A percentile compares a stretch with the other conserved stretches of the same genome.
These are phyloP conservation scores for Juncus inflexus DNA, from an alignment of 176 grass and related monocot genomes.

Conservation along the genomic window DNA sequence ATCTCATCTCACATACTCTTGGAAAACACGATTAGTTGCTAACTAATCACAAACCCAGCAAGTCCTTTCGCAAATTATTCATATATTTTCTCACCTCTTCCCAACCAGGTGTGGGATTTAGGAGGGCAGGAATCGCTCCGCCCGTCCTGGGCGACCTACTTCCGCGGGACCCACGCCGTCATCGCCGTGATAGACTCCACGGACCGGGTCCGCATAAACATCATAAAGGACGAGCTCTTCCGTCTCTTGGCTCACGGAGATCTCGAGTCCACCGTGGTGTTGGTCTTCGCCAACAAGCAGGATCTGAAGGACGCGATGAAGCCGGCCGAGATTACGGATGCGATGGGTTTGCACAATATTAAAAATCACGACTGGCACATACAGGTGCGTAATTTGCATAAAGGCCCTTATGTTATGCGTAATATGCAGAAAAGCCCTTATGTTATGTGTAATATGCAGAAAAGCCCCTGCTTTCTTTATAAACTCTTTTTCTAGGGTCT, in stretches of 20 bases:
- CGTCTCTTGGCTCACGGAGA: conserved; percentile 65
- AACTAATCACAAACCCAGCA: no score
- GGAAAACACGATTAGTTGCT: no score
- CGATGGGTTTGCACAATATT: conserved; percentile 92
- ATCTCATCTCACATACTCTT: no score
- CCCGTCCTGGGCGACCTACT: conserved; percentile 89
- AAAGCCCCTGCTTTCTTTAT: no score
- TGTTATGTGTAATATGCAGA: conserved; percentile 93
- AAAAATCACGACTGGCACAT: conserved; percentile 97
- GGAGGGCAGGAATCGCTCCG: conserved; percentile 90
- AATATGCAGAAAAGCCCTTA: no score
- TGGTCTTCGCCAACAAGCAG: conserved; percentile 92
- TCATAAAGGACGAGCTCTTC: conserved; percentile 92
- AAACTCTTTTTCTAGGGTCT: no score
- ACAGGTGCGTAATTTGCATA: conserved; percentile 68
- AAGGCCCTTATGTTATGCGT: no score
- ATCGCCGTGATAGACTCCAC: conserved; percentile 92
- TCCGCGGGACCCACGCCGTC: conserved; percentile 69
- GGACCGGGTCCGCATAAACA: conserved; percentile 65
- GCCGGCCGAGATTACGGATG: conserved; percentile 80
- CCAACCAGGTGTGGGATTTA: conserved; percentile 79
- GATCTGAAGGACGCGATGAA: conserved; percentile 93
- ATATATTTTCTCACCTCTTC: no score
- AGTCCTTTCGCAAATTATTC: no score
- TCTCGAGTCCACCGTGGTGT: conserved; percentile 58